Percentiles rank a stretch among this genome's conserved stretches.
These are phyloP conservation scores for Seminavis robusta DNA, from an alignment of 108 stramenopile species.

Conservation along the genomic window DNA sequence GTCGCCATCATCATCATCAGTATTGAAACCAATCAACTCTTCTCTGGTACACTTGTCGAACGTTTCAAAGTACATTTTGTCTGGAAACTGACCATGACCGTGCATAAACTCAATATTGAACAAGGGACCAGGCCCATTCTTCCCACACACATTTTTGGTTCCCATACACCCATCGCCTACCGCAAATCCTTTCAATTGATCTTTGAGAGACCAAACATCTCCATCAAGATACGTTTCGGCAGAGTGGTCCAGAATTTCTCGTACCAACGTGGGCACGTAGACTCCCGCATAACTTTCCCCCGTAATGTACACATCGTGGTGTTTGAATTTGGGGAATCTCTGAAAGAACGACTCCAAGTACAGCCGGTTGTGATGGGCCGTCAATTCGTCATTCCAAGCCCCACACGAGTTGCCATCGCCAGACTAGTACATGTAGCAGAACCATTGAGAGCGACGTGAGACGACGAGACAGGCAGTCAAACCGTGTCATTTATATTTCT, in stretches of 20 bases:
- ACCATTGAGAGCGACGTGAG: constrained; percentile 30
- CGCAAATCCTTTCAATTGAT: constrained; percentile 57
- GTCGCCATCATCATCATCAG: too few species aligned
- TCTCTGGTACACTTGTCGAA: too few species aligned
- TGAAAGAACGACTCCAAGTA: constrained; percentile 60
- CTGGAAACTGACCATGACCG: constrained; percentile 70
- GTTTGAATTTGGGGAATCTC: constrained; percentile 54
- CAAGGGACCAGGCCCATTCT: constrained; percentile 4
- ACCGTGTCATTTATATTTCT: too few species aligned
- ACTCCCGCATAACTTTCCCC: constrained; percentile 66
- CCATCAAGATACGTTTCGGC: too few species aligned
- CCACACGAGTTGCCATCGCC: too few species aligned
- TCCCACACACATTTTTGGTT: constrained; percentile 61
- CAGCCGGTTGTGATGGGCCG: constrained; percentile 43
- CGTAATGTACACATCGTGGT: constrained; percentile 55
- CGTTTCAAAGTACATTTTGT: too few species aligned
- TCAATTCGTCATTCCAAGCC: constrained; percentile 65
- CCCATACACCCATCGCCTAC: constrained; percentile 84
- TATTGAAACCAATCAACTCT: too few species aligned
- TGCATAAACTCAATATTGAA: constrained; percentile 64
- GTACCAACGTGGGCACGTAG: constrained; percentile 61
- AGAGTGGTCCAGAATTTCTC: constrained; percentile 32
- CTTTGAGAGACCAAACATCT: neutral
- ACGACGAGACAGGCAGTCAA: too few species aligned
- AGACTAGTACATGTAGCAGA: constrained; percentile 2